These are phyloP conservation scores for Agastache rugosa DNA, from an alignment of 257 asterid genomes.

Conservation along the genomic window DNA sequence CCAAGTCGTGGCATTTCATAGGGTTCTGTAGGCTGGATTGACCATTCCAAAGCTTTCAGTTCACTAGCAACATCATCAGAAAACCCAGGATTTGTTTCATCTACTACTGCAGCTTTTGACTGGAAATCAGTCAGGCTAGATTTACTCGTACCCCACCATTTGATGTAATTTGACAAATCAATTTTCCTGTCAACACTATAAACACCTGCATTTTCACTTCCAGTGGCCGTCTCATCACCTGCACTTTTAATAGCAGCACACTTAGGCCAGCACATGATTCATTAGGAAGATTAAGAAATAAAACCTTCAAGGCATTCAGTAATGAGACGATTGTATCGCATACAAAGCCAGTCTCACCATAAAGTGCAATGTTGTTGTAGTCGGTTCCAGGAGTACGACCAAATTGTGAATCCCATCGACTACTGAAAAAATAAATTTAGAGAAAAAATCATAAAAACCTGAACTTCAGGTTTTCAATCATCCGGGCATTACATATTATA, in stretches of 20 bases:
- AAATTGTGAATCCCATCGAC: slow-evolving; percentile 87
- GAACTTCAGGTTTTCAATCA: slow-evolving; percentile 18
- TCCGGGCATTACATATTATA: slow-evolving; percentile 3
- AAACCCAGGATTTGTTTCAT: slow-evolving; percentile 61
- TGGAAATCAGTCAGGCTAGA: slow-evolving; percentile 64
- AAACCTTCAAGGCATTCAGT: background rate
- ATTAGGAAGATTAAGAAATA: slow-evolving; percentile 12
- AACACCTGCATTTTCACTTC: slow-evolving; percentile 66
- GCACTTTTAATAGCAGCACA: slow-evolving; percentile 42
- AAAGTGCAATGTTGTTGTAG: slow-evolving; percentile 56
- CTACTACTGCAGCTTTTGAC: slow-evolving; percentile 52
- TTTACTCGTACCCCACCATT: slow-evolving; percentile 92
- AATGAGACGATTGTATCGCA: slow-evolving; percentile 13
- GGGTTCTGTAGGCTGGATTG: slow-evolving; percentile 75
- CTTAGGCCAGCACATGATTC: slow-evolving; percentile 31
- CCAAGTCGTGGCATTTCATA: slow-evolving; percentile 95
- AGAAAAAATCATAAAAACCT: slow-evolving; percentile 20
- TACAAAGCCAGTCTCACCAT: slow-evolving; percentile 57
- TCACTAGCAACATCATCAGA: slow-evolving; percentile 74
- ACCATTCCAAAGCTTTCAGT: slow-evolving; percentile 66
- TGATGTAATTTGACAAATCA: slow-evolving; percentile 86
- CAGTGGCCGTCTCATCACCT: slow-evolving; percentile 72
- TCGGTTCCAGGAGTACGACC: slow-evolving; percentile 73
- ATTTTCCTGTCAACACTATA: slow-evolving; percentile 80
- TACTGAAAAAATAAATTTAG: slow-evolving; percentile 38